These are phyloP conservation scores for Fraxinus xanthoxyloides DNA, from an alignment of 305 asterid genomes.

Conservation along the genomic window DNA sequence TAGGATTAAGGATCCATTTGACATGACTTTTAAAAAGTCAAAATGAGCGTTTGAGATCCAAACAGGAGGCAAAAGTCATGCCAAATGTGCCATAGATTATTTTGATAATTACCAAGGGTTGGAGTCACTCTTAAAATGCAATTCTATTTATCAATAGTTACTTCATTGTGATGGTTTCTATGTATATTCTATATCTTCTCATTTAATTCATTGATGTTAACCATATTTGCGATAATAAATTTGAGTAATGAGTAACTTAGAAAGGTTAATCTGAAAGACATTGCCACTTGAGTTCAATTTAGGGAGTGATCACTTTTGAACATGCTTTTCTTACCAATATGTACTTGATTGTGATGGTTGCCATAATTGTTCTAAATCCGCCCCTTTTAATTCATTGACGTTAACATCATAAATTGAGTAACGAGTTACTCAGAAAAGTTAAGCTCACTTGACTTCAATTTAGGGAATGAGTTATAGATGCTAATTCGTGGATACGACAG, in stretches of 20 bases:
- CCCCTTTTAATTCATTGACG: neutral
- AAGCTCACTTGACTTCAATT: neutral
- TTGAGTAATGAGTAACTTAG: neutral
- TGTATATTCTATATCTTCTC: neutral
- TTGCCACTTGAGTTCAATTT: neutral
- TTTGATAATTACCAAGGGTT: neutral
- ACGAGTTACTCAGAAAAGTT: neutral
- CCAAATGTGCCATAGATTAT: neutral
- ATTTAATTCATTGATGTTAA: neutral
- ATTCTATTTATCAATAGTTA: neutral
- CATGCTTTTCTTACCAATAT: neutral
- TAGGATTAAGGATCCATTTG: neutral
- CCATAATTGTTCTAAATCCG: neutral
- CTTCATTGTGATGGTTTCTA: neutral
- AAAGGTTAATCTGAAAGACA: neutral
- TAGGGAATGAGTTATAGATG: neutral
- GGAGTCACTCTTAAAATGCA: neutral
- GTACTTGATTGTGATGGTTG: neutral
- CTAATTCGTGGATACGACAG: neutral
- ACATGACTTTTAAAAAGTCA: neutral
- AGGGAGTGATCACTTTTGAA: neutral
- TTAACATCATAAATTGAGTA: neutral
- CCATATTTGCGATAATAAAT: neutral
- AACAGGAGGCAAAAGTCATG: neutral
- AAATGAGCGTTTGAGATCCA: neutral